Conservation (phyloP, 2,329 filamentous ascomycete genomes). For the Aureobasidium sp. region DNA sequence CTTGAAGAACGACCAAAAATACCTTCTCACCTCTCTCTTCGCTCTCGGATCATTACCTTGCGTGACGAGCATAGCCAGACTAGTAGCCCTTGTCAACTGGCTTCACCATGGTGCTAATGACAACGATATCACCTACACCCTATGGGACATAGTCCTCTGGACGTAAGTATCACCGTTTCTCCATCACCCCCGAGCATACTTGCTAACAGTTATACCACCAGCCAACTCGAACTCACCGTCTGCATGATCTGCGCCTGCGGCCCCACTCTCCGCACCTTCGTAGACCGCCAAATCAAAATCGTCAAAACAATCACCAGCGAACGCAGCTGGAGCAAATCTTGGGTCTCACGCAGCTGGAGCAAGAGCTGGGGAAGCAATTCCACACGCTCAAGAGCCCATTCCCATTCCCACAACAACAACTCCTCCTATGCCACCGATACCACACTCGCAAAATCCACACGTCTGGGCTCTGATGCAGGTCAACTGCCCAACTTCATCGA, state of each 20-base stretch:
- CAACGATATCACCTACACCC: neutral
- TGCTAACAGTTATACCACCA: neutral
- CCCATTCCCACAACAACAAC: neutral
- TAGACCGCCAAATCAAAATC: constrained; percentile 8
- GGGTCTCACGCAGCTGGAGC: neutral
- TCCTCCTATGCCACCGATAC: neutral
- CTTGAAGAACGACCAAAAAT: constrained; percentile 44
- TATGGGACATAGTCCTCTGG: constrained; percentile 4
- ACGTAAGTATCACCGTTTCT: neutral
- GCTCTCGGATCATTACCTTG: constrained; percentile 30
- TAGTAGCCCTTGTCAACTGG: constrained; percentile 2
- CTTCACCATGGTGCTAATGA: neutral
- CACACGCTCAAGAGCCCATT: neutral
- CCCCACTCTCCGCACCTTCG: constrained; percentile 6
- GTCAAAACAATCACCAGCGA: neutral
- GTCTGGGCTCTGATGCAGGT: neutral
- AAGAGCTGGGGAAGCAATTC: neutral
- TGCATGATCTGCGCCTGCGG: constrained; percentile 10
- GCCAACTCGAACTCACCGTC: constrained; percentile 9
- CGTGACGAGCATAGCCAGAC: neutral
- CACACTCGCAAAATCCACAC: neutral
- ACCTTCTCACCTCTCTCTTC: constrained; percentile 40
- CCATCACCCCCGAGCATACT: neutral
- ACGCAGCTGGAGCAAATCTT: neutral
- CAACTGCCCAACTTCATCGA: neutral